Evolutionary conservation across 805 yeast genomes (phyloP).

Genomic region (Wickerhamiella allomyrinae): DNA sequence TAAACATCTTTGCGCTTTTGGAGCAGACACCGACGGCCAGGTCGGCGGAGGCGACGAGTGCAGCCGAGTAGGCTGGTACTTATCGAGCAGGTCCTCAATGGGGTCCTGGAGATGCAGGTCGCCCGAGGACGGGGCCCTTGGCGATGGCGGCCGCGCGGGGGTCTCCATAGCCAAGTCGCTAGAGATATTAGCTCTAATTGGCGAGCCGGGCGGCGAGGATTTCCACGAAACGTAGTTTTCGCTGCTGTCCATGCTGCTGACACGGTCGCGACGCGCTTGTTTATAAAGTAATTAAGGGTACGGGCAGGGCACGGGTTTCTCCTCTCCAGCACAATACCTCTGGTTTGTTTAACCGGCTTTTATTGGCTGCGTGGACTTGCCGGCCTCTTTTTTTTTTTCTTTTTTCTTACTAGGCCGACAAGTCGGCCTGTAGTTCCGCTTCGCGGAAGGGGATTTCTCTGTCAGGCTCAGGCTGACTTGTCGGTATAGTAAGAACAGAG

Average conservation of each 20-base stretch:
- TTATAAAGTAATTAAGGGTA: constrained; percentile 1
- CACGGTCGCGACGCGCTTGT: constrained; percentile 5
- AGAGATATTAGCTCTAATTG: neutral
- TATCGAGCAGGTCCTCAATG: constrained; percentile 14
- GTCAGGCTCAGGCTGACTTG: too few species aligned
- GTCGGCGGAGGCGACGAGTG: constrained; percentile 13
- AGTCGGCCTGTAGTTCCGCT: too few species aligned
- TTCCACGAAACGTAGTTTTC: neutral
- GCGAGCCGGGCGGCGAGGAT: constrained; percentile 5
- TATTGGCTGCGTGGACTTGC: too few species aligned
- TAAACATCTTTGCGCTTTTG: neutral
- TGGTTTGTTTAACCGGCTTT: too few species aligned
- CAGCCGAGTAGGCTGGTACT: constrained; percentile 5
- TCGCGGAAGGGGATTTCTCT: too few species aligned
- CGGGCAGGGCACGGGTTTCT: neutral
- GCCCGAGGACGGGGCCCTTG: neutral
- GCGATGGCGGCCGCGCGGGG: neutral
- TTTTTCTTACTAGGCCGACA: too few species aligned
- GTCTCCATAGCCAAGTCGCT: neutral
- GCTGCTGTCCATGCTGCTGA: neutral
- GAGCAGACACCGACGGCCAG: constrained; percentile 7
- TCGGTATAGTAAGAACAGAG: too few species aligned
- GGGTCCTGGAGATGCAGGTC: constrained; percentile 11
- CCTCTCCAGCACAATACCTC: neutral
- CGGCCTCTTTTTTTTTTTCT: too few species aligned